A percentile compares a stretch with the other conserved stretches of the same genome.
Evolutionary conservation across 768 basidiomycete species (phyloP).

Genomic region (Steccherinum ochraceum): DNA sequence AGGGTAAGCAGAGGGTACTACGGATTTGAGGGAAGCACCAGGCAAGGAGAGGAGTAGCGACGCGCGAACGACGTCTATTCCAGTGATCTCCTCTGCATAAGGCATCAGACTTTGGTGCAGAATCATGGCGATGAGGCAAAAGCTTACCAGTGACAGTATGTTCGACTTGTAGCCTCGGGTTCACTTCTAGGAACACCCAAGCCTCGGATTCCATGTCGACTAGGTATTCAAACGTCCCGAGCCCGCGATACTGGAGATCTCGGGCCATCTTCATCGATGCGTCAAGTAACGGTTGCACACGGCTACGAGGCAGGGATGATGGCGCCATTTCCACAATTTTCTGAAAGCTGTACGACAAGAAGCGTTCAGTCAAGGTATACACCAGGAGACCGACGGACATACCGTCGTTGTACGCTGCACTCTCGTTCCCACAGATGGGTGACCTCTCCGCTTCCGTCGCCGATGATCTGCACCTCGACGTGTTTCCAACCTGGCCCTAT

Average conservation of each 20-base stretch:
- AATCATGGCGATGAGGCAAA: background rate
- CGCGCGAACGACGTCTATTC: slow-evolving; percentile 25
- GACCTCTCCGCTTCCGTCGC: slow-evolving; percentile 22
- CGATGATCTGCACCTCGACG: slow-evolving; percentile 29
- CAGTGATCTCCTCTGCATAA: slow-evolving; percentile 9
- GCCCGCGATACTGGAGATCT: slow-evolving; percentile 18
- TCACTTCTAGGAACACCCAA: slow-evolving; percentile 32
- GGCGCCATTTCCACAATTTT: slow-evolving; percentile 31
- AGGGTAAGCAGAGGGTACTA: background rate
- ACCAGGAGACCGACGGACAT: slow-evolving; percentile 1
- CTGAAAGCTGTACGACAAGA: slow-evolving; percentile 22
- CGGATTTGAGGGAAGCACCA: background rate
- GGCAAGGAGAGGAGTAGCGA: slow-evolving; percentile 19
- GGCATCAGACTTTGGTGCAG: background rate
- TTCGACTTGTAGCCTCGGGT: slow-evolving; percentile 26
- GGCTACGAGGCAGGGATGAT: slow-evolving; percentile 19
- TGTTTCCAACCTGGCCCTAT: slow-evolving; percentile 28
- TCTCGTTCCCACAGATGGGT: slow-evolving; percentile 30
- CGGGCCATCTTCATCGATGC: slow-evolving; percentile 22
- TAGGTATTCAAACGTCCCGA: slow-evolving; percentile 29
- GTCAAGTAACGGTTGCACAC: slow-evolving; percentile 16
- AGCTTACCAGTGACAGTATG: slow-evolving; percentile 25
- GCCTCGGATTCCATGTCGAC: slow-evolving; percentile 15
- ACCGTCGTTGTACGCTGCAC: slow-evolving; percentile 28
- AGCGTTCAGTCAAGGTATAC: background rate